Conservation (phyloP, 345 rosid species). For the Psidium guajava region DNA sequence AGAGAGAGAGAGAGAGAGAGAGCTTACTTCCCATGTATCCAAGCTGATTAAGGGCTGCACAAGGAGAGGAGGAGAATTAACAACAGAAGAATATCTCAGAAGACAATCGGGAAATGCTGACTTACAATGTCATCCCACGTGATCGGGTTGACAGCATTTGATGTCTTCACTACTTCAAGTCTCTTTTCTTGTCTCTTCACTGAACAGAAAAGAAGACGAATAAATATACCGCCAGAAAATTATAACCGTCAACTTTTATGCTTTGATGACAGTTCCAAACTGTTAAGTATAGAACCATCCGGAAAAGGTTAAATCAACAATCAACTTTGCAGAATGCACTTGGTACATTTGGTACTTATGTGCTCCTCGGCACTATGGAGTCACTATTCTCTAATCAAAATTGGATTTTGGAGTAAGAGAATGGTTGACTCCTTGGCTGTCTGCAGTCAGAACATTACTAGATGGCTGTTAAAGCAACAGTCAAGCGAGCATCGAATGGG, state of each 20-base stretch:
- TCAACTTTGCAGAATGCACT: not conserved
- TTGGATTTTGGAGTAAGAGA: not conserved
- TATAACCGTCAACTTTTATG: not conserved
- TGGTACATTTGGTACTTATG: not conserved
- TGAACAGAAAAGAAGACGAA: constrained; percentile 4
- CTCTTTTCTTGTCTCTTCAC: constrained; percentile 74
- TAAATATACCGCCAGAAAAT: not conserved
- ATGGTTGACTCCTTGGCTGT: not conserved
- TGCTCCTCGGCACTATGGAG: not conserved
- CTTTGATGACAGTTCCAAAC: not conserved
- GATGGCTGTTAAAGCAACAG: not conserved
- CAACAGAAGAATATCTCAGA: not conserved
- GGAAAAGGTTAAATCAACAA: not conserved
- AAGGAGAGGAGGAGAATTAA: not conserved
- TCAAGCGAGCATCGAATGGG: not conserved
- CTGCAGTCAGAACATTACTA: not conserved
- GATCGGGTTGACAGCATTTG: constrained; percentile 64
- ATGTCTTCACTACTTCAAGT: constrained; percentile 63
- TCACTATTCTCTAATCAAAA: not conserved
- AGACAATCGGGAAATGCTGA: not conserved
- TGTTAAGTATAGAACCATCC: not conserved
- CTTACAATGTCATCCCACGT: constrained; percentile 90
- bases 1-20: not conserved
- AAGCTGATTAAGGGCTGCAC: constrained; percentile 82
- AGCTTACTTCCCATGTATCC: constrained; percentile 90